Conservation (phyloP, 2,329 filamentous ascomycete species). For the Ceratocystis huliohia region DNA sequence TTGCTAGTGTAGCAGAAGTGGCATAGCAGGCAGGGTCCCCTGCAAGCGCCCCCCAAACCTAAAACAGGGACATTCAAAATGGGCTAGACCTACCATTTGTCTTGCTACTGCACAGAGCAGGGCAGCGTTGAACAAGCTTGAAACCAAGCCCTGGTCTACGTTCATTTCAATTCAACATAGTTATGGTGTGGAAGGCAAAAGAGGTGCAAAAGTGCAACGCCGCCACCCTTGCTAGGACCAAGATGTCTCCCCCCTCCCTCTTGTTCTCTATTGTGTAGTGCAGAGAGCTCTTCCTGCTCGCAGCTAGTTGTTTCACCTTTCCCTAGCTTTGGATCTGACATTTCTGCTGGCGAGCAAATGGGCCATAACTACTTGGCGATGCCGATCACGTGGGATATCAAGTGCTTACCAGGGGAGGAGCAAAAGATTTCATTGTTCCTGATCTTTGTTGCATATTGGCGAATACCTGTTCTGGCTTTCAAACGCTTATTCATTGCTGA, state of each 20-base stretch:
- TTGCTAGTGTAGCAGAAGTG: not conserved
- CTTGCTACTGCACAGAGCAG: not conserved
- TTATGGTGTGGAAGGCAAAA: not conserved
- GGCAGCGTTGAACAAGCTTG: constrained; percentile 3
- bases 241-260: too few relatives aligned
- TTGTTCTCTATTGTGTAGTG: too few relatives aligned
- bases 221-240: too few relatives aligned
- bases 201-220: not conserved
- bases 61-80: not conserved
- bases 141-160: not conserved
- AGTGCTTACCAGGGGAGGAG: not conserved
- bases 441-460: not conserved
- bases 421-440: not conserved
- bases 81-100: not conserved
- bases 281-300: not conserved
- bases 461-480: too few relatives aligned
- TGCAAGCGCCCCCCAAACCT: not conserved
- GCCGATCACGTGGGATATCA: not conserved
- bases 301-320: not conserved
- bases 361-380: not conserved
- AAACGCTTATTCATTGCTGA: too few relatives aligned
- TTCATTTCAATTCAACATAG: not conserved
- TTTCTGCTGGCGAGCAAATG: not conserved
- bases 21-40: not conserved
- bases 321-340: not conserved